Evolutionary conservation across 306 rosid species (phyloP).

Genomic region (Delonix regia): DNA sequence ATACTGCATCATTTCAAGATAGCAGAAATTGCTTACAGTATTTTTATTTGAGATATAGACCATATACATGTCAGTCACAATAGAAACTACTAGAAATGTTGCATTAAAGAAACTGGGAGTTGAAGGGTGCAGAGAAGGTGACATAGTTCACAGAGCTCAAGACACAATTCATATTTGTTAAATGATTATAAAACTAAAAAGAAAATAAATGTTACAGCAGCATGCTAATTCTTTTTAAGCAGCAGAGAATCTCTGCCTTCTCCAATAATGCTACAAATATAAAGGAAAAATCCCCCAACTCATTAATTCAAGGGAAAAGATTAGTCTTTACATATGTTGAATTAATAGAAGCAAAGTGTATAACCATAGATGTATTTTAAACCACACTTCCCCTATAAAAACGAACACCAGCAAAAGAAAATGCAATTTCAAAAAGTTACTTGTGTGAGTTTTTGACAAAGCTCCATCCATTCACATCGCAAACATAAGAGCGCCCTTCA

Average conservation of each 20-base stretch:
- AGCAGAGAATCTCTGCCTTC: conserved; percentile 22
- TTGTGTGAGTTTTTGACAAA: conserved; percentile 96
- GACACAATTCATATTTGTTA: not conserved
- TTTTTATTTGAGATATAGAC: conserved; percentile 6
- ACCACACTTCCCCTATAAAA: conserved; percentile 23
- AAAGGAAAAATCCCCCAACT: not conserved
- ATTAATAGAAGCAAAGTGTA: conserved; percentile 20
- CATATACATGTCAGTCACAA: not conserved
- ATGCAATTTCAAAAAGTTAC: conserved; percentile 48
- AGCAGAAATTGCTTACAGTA: not conserved
- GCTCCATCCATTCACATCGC: conserved; percentile 99
- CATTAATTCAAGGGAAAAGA: conserved; percentile 12
- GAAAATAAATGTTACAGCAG: not conserved
- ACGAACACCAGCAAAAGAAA: conserved; percentile 18
- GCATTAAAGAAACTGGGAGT: not conserved
- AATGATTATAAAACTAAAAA: not conserved
- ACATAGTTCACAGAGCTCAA: conserved; percentile 18
- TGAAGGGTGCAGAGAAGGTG: not conserved
- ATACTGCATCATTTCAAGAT: not conserved
- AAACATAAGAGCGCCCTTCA: conserved; percentile 95
- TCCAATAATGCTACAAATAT: conserved; percentile 2
- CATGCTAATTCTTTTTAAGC: not conserved
- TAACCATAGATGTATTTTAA: conserved; percentile 5
- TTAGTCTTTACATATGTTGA: not conserved
- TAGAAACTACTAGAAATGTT: not conserved